A percentile compares a stretch with the other conserved stretches of the same genome.
Evolutionary conservation across 2,329 filamentous ascomycete genomes (phyloP).

Genomic region (Nemania sp.): DNA sequence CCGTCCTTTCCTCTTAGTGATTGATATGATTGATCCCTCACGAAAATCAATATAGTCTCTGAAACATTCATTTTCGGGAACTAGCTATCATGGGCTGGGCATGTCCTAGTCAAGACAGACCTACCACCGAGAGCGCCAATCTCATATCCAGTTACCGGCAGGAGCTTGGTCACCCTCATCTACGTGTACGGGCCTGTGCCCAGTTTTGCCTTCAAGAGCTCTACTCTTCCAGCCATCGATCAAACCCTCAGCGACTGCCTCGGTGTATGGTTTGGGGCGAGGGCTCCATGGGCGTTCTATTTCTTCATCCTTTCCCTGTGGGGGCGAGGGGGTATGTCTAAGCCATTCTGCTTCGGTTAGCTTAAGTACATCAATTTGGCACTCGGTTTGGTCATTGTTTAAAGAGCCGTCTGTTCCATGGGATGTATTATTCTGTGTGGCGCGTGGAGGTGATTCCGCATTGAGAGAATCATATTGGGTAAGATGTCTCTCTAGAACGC

Average conservation of each 20-base stretch:
- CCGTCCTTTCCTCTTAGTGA: not conserved
- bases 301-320: slow-evolving; percentile 30
- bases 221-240: slow-evolving; percentile 1
- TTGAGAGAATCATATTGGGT: slow-evolving; percentile 45
- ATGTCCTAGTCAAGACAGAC: not conserved
- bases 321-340: slow-evolving; percentile 48
- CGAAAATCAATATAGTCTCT: slow-evolving; percentile 12
- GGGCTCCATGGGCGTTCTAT: slow-evolving; percentile 43
- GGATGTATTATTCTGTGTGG: slow-evolving; percentile 28
- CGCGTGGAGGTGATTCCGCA: slow-evolving; percentile 38
- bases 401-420: slow-evolving; percentile 32
- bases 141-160: slow-evolving; percentile 46
- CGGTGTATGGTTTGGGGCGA: slow-evolving; percentile 26
- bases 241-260: not conserved
- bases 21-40: slow-evolving; percentile 9
- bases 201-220: not conserved
- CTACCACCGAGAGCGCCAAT: not conserved
- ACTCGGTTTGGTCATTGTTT: slow-evolving; percentile 9
- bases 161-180: slow-evolving; percentile 30
- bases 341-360: slow-evolving; percentile 51
- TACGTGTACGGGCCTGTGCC: not conserved
- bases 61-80: slow-evolving; percentile 11
- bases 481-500: slow-evolving; percentile 49
- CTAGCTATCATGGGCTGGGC: not conserved
- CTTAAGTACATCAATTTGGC: slow-evolving; percentile 36